Evolutionary conservation across 495 filamentous ascomycete species (phyloP), one percentile per base, ranked within the genome.

Genomic region (Durotheca rogersii): DNA sequence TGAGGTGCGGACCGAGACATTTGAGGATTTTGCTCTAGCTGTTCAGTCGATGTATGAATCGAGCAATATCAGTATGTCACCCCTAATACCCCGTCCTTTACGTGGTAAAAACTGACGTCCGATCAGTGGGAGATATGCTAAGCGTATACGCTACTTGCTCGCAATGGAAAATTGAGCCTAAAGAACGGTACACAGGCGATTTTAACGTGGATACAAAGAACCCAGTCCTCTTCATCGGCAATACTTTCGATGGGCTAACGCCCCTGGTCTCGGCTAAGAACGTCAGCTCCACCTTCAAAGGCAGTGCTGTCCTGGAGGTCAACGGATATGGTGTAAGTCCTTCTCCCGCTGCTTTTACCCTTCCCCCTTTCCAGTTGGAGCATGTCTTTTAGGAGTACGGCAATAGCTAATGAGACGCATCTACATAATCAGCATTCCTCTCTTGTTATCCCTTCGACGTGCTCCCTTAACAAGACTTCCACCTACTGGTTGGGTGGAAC

Each of bases 241-340:
- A 74, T 42, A 67, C 60, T 0, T 52, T 53, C 5, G 76, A 79
- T 42, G 61, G 67, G 0, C 56, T 66, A 20, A 79, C 77, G 0
- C 72, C 77, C 10, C 46, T 79, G 6, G 47, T 49, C 7, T 72
- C 65, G 6, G 81, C 81, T 1, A 65, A 68, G 30, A 77, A 78
- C 41, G 72, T 80, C 60, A 76, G 74, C 20, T 42, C 56, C 1
- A 66, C 60, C 0, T 81, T 84, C 37, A 67, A 76, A 19, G 77
- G 73, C 1, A 83, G 80, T 10, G 70, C 67, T 5, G 49, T 82
- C 7, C 63, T 82, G 11, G 65, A 75, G 50, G 72, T 79, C 41
- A 66, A 75, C 39, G 80, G 79, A 12, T 72, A 78, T 48, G 79
- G 80, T 2, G 80, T 83, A 67, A 61, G 79, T 73, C 18, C 9